Conservation (phyloP, 2,329 filamentous ascomycete species). For the Beauveria sp. region DNA sequence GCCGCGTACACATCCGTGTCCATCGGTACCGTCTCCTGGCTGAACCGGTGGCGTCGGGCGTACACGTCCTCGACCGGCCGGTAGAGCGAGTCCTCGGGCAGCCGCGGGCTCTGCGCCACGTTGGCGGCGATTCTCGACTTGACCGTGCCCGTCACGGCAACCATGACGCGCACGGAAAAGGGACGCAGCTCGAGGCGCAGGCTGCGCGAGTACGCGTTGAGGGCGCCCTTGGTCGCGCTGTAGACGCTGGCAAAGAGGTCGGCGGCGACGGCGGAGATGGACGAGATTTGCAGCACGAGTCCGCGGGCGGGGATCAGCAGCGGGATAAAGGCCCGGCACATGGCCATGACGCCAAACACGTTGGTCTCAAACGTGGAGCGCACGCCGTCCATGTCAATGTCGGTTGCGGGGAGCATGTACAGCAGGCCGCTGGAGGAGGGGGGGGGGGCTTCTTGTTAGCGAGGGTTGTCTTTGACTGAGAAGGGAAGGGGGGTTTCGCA, state of each 20-base stretch:
- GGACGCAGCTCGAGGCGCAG: conserved; percentile 47
- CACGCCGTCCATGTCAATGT: conserved; percentile 44
- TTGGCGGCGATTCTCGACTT: conserved; percentile 40
- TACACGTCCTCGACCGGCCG: conserved; percentile 37
- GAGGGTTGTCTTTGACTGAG: no score
- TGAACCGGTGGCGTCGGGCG: conserved; percentile 37
- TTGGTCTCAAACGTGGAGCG: conserved; percentile 49
- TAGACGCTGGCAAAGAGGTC: conserved; percentile 48
- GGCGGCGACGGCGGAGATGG: conserved; percentile 40
- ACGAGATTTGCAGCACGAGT: conserved; percentile 49
- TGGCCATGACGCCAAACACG: conserved; percentile 50
- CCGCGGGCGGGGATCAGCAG: conserved; percentile 43
- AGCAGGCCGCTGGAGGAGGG: conserved; percentile 35
- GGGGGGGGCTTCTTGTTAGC: background rate
- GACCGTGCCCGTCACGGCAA: conserved; percentile 48
- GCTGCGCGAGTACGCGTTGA: conserved; percentile 44
- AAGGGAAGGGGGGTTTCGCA: conserved; percentile 20
- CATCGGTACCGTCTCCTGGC: conserved; percentile 40
- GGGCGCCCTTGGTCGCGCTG: conserved; percentile 48
- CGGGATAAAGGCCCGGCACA: conserved; percentile 41
- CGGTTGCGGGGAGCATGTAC: conserved; percentile 43
- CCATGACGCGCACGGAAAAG: conserved; percentile 49
- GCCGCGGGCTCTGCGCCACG: conserved; percentile 23
- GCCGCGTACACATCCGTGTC: conserved; percentile 35
- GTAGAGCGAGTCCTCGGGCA: conserved; percentile 42